Conservation (phyloP, 2,329 filamentous ascomycete genomes). For the Cercospora berteroae region DNA sequence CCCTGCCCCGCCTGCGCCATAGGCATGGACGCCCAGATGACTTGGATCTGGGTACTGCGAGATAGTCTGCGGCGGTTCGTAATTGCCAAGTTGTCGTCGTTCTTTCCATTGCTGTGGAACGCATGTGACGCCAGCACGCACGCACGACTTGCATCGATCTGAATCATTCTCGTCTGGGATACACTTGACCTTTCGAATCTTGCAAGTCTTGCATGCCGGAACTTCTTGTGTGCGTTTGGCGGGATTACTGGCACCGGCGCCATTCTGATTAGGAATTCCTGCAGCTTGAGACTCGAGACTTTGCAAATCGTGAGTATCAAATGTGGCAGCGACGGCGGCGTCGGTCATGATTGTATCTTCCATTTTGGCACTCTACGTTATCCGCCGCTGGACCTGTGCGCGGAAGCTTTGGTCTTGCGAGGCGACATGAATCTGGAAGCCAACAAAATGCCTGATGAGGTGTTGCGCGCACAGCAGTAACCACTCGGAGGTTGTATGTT, state of each 20-base stretch:
- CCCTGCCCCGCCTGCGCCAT: background rate
- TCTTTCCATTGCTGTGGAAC: background rate
- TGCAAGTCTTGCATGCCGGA: constrained; percentile 9
- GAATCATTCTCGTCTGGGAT: constrained; percentile 2
- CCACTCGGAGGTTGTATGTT: no score
- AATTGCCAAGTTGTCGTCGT: constrained; percentile 2
- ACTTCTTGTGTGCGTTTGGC: background rate
- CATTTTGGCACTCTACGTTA: constrained; percentile 1
- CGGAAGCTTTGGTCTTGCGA: background rate
- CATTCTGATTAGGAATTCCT: background rate
- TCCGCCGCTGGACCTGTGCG: constrained; percentile 4
- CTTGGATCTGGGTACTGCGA: constrained; percentile 13
- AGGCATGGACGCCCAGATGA: constrained; percentile 6
- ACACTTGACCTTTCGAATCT: constrained; percentile 8
- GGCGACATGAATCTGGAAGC: background rate
- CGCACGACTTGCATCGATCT: constrained; percentile 6
- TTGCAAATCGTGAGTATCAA: constrained; percentile 4
- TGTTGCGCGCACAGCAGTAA: background rate
- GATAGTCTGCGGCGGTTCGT: constrained; percentile 1
- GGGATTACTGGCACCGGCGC: background rate
- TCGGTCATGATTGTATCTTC: constrained; percentile 8
- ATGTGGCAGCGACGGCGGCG: background rate
- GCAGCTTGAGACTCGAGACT: background rate
- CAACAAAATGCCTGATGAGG: background rate
- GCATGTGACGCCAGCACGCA: constrained; percentile 2